Conservation (phyloP, 768 basidiomycete species). For the Thelephora aurantiotincta region DNA sequence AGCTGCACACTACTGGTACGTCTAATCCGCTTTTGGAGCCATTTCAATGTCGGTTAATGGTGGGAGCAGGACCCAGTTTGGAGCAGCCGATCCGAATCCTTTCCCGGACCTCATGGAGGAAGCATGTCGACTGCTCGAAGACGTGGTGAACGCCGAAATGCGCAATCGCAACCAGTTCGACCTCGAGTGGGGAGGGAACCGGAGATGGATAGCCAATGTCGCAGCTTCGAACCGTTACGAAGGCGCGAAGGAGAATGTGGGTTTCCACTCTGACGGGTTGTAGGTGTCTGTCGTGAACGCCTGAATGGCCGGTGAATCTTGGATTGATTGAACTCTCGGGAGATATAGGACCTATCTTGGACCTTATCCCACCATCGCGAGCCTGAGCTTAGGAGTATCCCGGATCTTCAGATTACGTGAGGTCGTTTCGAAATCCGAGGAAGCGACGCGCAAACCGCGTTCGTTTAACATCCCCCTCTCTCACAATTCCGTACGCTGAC, state of each 20-base stretch:
- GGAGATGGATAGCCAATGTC: conserved; percentile 66
- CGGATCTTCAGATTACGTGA: conserved; percentile 66
- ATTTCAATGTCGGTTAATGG: background rate
- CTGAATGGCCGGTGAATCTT: background rate
- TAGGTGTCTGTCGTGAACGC: background rate
- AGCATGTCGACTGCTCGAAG: conserved; percentile 59
- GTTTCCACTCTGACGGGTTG: conserved; percentile 70
- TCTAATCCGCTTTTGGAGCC: background rate
- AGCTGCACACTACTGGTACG: conserved; percentile 56
- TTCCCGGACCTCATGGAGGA: conserved; percentile 68
- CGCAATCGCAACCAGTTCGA: conserved; percentile 42
- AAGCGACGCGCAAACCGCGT: conserved; percentile 38
- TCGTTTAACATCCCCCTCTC: conserved; percentile 66
- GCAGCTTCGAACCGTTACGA: conserved; percentile 79
- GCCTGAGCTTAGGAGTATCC: conserved; percentile 62
- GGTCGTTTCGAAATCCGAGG: conserved; percentile 54
- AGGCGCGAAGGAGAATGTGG: conserved; percentile 71
- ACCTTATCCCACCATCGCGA: conserved; percentile 77
- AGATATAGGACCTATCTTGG: conserved; percentile 45
- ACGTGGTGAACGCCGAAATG: conserved; percentile 58
- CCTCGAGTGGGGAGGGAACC: conserved; percentile 45
- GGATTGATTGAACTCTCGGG: too few species aligned
- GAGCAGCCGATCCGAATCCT: conserved; percentile 20
- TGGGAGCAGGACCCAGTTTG: background rate
- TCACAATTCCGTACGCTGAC: conserved; percentile 56